Evolutionary conservation across 1,284 basidiomycete genomes (phyloP).

Genomic region (Trichosporon ovoides): DNA sequence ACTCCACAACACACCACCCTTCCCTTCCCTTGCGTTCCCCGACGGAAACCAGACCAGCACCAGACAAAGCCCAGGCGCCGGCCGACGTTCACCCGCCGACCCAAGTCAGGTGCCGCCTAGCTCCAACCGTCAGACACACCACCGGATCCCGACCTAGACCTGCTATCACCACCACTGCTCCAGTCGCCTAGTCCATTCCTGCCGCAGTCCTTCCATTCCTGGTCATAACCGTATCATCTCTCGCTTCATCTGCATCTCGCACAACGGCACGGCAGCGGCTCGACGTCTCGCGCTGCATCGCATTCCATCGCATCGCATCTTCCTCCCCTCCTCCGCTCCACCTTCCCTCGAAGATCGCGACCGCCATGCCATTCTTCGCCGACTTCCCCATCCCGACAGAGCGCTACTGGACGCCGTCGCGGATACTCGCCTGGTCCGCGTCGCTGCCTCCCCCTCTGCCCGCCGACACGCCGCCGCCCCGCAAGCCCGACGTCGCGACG

Average conservation of each 20-base stretch:
- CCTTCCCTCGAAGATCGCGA: not conserved
- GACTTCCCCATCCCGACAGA: slow-evolving; percentile 5
- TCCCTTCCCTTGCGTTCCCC: too few relatives aligned
- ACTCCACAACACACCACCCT: too few relatives aligned
- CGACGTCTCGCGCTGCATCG: not conserved
- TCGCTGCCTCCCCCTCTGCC: not conserved
- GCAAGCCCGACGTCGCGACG: slow-evolving; percentile 3
- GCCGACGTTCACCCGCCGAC: too few relatives aligned
- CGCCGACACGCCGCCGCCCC: not conserved
- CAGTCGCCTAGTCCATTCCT: too few relatives aligned
- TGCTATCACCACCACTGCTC: too few relatives aligned
- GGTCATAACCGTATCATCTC: too few relatives aligned
- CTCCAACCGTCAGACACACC: too few relatives aligned
- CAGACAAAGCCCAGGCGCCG: too few relatives aligned
- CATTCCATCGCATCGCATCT: not conserved
- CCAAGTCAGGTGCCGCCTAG: too few relatives aligned
- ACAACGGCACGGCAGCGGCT: not conserved
- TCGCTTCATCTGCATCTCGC: not conserved
- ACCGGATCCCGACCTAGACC: too few relatives aligned
- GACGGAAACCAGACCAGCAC: too few relatives aligned
- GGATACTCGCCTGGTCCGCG: slow-evolving; percentile 4
- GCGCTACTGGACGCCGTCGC: slow-evolving; percentile 2
- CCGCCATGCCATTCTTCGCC: slow-evolving; percentile 1
- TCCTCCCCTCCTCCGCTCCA: not conserved
- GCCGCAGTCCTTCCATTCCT: too few relatives aligned